Conservation (phyloP, 768 basidiomycete genomes). For the Leccinum boreale region DNA sequence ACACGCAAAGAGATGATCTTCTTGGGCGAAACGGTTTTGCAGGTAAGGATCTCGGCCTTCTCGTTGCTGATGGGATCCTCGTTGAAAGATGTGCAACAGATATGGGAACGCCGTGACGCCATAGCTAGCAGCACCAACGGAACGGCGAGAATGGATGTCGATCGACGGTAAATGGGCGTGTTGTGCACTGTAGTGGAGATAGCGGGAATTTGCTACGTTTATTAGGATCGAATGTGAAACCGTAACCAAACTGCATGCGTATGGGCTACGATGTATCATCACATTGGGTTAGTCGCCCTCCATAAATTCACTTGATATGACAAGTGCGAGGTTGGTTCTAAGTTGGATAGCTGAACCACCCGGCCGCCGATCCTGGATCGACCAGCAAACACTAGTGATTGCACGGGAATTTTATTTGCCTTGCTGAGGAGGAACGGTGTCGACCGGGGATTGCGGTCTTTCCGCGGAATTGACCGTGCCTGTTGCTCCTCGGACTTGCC, state of each 20-base stretch:
- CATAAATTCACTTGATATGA: neutral
- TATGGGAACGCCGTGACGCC: slow-evolving; percentile 57
- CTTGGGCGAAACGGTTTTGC: slow-evolving; percentile 92
- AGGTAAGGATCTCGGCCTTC: slow-evolving; percentile 47
- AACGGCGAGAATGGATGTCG: slow-evolving; percentile 29
- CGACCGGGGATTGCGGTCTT: neutral
- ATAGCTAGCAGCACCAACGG: slow-evolving; percentile 13
- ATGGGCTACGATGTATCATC: slow-evolving; percentile 9
- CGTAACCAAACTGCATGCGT: slow-evolving; percentile 1
- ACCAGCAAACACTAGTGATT: neutral
- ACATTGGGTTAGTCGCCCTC: slow-evolving; percentile 12
- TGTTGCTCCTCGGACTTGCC: slow-evolving; percentile 6
- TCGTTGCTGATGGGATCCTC: neutral
- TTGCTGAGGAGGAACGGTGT: slow-evolving; percentile 1
- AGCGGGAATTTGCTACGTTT: slow-evolving; percentile 24
- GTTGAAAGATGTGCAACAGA: slow-evolving; percentile 36
- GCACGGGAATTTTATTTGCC: slow-evolving; percentile 8
- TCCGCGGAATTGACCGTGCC: slow-evolving; percentile 1
- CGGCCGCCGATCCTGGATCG: neutral
- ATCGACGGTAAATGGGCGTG: slow-evolving; percentile 22
- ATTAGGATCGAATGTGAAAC: slow-evolving; percentile 17
- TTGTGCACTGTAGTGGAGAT: slow-evolving; percentile 25
- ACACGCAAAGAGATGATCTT: slow-evolving; percentile 98
- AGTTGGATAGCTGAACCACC: neutral
- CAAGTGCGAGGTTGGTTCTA: neutral